Base-by-base conservation (phyloP, 495 filamentous ascomycete genomes). In the Podospora appendiculata region DNA sequence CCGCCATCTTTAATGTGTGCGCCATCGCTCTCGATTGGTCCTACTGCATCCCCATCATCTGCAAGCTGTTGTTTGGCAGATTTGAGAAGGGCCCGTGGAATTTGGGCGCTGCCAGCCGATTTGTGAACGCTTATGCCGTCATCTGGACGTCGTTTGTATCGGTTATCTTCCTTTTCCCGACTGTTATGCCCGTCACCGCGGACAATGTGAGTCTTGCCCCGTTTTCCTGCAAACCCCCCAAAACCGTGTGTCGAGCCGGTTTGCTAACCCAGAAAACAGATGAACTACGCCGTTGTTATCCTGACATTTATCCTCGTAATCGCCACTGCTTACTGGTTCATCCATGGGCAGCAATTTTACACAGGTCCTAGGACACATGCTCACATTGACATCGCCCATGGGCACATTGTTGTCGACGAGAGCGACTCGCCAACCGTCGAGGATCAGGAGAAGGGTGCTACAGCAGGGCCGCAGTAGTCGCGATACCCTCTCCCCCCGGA, bases 41-140 rank as follows among this genome's bases (percentile, higher is more conserved):
- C 38, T 85, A 84, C 65, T 71, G 75, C 53, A 79, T 85, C 44
- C 82, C 82, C 0, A 77, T 86, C 45, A 51, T 80, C 25, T 84
- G 79, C 64, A 86, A 85, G 64, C 53, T 85, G 43, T 8, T 73
- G 5, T 83, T 75, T 42, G 72, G 75, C 12, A 66, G 74, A 33
- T 84, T 85, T 55, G 63, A 79, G 63, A 73, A 68, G 12, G 82
- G 81, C 16, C 82, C 81, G 14, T 85, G 79, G 76, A 69, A 84
- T 56, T 66, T 85, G 68, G 81, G 81, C 9, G 58, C 63, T 33
- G 62, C 68, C 13, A 69, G 73, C 47, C 46, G 56, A 0, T 59
- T 54, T 9, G 68, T 80, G 34, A 86, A 86, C 52, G 53, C 57
- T 5, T 77, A 73, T 65, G 79, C 81, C 5, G 72, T 75, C n/a